These are phyloP conservation scores for Vitis cinerea DNA, from an alignment of 164 flowering plant species.

Conservation along the genomic window DNA sequence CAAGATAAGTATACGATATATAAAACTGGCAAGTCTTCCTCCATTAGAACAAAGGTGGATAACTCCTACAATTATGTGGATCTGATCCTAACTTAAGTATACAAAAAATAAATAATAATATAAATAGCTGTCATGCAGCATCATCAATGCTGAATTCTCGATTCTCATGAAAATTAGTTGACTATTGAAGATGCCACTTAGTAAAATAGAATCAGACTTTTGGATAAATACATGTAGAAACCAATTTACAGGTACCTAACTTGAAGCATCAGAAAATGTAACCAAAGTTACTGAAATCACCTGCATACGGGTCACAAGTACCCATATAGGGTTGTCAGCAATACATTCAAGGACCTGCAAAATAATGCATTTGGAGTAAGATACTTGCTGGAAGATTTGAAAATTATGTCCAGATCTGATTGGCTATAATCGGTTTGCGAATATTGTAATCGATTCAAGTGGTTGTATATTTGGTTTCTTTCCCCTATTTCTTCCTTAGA, in stretches of 20 bases:
- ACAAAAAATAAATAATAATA: neutral
- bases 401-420: neutral
- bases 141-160: neutral
- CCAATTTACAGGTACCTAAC: neutral
- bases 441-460: too few relatives aligned
- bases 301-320: slow-evolving; percentile 92
- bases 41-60: neutral
- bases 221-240: neutral
- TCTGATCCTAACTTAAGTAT: neutral
- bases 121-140: neutral
- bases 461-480: too few relatives aligned
- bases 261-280: neutral
- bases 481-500: too few relatives aligned
- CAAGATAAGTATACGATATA: neutral
- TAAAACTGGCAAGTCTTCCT: neutral
- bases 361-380: slow-evolving; percentile 2
- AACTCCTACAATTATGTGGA: neutral
- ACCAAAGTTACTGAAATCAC: slow-evolving; percentile 22
- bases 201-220: neutral
- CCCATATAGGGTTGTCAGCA: slow-evolving; percentile 85
- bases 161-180: neutral
- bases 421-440: too few relatives aligned
- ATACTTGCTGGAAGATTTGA: neutral
- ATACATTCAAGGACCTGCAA: slow-evolving; percentile 71
- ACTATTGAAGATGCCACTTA: neutral